Evolutionary conservation across 495 filamentous ascomycete genomes (phyloP), one percentile per base, ranked within the genome.

Genomic region (Aspergillus leporis): DNA sequence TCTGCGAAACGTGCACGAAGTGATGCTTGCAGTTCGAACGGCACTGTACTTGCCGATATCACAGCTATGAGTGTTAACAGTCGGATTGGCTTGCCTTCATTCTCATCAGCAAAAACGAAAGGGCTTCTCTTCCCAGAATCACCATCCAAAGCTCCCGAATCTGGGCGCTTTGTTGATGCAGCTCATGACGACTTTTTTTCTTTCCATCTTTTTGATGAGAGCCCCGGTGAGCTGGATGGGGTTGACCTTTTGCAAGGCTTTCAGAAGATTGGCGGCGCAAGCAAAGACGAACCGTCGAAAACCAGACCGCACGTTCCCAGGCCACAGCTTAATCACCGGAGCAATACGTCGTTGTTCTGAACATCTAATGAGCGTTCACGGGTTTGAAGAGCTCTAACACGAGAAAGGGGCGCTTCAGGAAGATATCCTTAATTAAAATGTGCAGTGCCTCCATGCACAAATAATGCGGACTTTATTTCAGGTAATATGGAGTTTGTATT

Each of bases 181-280:
- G 73, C 78, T 63, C 82, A 81, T 40, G 84, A 86, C 51, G 84
- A 87, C 55, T 70, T 90, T 48, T 90, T 90, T 64, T 78, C 77
- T 46, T 76, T 86, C 58, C 79, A 88, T 28, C 72, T 80, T 38
- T 75, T 81, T 50, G 81, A 87, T 47, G 82, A 91, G 43, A 84
- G 85, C 51, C 67, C 78, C 4, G 77, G 77, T 32, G 89, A 90
- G 52, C 81, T 86, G 21, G 78, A 85, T 32, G 89, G 87, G 1
- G 80, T 95, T 47, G 92, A 97, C 72, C 87, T 98, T 55, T 80
- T 93, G 53, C 89, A 92, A 68, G 92, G 91, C 7, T 96, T 97
- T 65, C 87, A 91, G 70, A 92, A 91, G 72, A 97, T 96, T 71
- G 91, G 91, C 56, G 85, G 78, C 4, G 55, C 70, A 47, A 69